Evolutionary conservation across 164 flowering plant genomes (phyloP), one percentile per base, ranked within the genome.

Genomic region (Warburgia ugandensis): DNA sequence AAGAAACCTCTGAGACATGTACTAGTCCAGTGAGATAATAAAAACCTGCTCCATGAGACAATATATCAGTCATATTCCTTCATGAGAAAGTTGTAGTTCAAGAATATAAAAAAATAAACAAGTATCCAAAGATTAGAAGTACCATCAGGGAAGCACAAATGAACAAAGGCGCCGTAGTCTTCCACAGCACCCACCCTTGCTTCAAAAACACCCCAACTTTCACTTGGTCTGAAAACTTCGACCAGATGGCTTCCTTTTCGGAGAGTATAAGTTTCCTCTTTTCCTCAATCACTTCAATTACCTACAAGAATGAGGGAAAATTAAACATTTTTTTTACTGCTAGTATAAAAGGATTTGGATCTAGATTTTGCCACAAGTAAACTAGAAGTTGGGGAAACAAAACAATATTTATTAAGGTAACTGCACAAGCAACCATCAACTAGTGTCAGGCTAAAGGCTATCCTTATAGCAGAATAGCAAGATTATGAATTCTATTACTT

Each of bases 121-220:
- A 27, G 17, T 22, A 21, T 37, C 3, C 14, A 8, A 26, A 7
- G 35, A 12, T 54, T 27, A 29, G 20, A 44, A 36, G 35, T 83
- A 91, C 96, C 95, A 73, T 87, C 96, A 56, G 83, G 81, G 59
- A 84, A 87, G 53, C 73, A 75, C 20, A 91, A 58, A 67, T 91
- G 88, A 58, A 83, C 70, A 70, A 87, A 87, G 55, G 96, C 98
- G 63, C 96, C 96, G 65, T 77, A 91, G 39, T 83, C 88, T 75
- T 87, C 95, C 42, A 84, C 75, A 58, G 71, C 60, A 33, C 92
- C 90, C 39, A 91, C 95, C 60, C 58, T 78, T 31, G 60, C 97
- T 19, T 71, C 73, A 72, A 69, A 81, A 56, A 81, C 32, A 67
- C 84, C 31, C 91, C 97, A 1, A 79, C 68, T 35, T 70, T 78